Conservation (phyloP, 768 basidiomycete genomes). For the Kwoniella dejecticola region DNA sequence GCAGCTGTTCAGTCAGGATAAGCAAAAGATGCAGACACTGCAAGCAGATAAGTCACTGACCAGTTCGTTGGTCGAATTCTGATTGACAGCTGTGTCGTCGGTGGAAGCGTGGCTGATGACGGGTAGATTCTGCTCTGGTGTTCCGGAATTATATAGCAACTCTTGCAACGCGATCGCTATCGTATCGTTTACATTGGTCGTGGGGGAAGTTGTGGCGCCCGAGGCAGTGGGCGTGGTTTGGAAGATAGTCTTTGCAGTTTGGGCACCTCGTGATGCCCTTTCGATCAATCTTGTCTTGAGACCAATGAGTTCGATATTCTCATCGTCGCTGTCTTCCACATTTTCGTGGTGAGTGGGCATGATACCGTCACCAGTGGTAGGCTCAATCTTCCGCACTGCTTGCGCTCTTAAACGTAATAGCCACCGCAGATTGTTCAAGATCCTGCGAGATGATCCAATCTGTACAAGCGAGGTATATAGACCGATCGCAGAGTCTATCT, state of each 20-base stretch:
- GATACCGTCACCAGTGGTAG: not conserved
- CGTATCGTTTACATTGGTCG: not conserved
- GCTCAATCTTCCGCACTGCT: not conserved
- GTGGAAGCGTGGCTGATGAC: not conserved
- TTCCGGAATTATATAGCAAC: not conserved
- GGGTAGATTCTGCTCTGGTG: not conserved
- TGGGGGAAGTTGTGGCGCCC: not conserved
- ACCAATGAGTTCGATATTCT: constrained; percentile 19
- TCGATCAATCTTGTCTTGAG: constrained; percentile 31
- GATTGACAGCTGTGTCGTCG: not conserved
- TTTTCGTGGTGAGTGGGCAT: not conserved
- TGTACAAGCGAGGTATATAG: not conserved
- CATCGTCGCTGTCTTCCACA: constrained; percentile 1
- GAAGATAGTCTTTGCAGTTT: not conserved
- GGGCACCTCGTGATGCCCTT: constrained; percentile 1
- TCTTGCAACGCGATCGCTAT: not conserved
- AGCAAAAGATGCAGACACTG: not conserved
- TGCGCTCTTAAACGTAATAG: not conserved
- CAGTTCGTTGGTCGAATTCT: constrained; percentile 8
- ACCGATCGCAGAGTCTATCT: constrained; percentile 23
- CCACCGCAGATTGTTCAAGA: constrained; percentile 4
- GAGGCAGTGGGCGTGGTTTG: not conserved
- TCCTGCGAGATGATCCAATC: not conserved
- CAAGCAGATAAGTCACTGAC: constrained; percentile 1
- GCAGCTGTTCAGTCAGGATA: not conserved